Evolutionary conservation across 2,329 filamentous ascomycete genomes (phyloP).

Genomic region (Coleophoma eucalyptorum): DNA sequence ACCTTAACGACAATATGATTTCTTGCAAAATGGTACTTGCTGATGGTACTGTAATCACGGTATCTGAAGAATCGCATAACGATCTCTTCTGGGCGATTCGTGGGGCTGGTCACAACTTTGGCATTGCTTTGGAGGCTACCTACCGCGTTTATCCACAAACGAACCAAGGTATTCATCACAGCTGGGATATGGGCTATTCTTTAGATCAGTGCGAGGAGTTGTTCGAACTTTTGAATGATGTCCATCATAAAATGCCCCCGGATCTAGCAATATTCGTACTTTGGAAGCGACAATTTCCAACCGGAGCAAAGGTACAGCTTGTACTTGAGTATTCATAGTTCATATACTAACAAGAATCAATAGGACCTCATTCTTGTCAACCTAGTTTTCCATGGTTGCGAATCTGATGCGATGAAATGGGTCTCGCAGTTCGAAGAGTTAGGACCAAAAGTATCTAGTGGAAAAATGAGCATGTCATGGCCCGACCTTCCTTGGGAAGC

Average conservation of each 20-base stretch:
- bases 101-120: constrained; percentile 32
- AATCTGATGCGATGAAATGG: no score
- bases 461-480: not conserved
- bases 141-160: not conserved
- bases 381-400: no score
- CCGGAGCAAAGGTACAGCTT: no score
- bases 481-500: not conserved
- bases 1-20: constrained; percentile 1
- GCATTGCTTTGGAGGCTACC: constrained; percentile 29
- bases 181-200: not conserved
- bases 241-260: not conserved
- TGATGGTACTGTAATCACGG: not conserved
- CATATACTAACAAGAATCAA: no score
- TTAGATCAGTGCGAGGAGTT: not conserved
- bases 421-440: no score
- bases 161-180: not conserved
- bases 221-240: not conserved
- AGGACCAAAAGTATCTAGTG: no score
- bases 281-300: not conserved
- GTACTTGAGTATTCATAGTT: no score
- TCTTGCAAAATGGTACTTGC: not conserved
- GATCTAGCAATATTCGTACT: not conserved
- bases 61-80: constrained; percentile 21
- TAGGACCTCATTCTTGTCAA: no score
- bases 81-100: constrained; percentile 41